phyloP scores from a whole-genome alignment of 208 protist species.

The Crithidia fasciculata region DNA sequence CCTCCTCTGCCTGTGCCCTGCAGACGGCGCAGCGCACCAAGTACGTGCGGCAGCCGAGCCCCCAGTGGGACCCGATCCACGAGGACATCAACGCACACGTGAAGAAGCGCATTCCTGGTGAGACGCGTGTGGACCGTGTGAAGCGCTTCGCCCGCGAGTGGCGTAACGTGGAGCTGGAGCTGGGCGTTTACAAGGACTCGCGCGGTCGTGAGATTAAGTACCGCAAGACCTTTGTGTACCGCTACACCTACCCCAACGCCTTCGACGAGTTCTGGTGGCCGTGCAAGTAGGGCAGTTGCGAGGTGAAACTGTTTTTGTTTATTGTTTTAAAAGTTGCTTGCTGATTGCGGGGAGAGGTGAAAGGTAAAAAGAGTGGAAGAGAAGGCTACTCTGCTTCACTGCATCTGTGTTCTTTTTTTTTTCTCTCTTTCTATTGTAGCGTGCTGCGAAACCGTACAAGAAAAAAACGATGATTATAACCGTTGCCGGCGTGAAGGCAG shows the following conservation, averaged over 20 bases:
- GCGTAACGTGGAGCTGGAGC: constrained; percentile 91
- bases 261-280: constrained; percentile 94
- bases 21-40: constrained; percentile 55
- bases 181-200: constrained; percentile 89
- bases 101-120: constrained; percentile 91
- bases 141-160: constrained; percentile 89
- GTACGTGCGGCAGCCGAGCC: constrained; percentile 82
- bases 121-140: constrained; percentile 88
- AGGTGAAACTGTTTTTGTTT: constrained; percentile 3
- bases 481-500: too few species aligned
- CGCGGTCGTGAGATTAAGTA: constrained; percentile 90
- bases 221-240: constrained; percentile 91
- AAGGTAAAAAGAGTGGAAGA: background rate
- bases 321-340: background rate
- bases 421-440: too few species aligned
- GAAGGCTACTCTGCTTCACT: constrained; percentile 5
- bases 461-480: too few species aligned
- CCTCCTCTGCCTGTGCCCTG: constrained; percentile 19
- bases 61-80: constrained; percentile 87
- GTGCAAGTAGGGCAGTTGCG: constrained; percentile 52
- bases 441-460: too few species aligned
- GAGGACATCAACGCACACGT: constrained; percentile 93
- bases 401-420: background rate
- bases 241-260: constrained; percentile 91
- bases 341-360: background rate